A percentile compares a stretch with the other conserved stretches of the same genome.
Evolutionary conservation across 108 stramenopile species (phyloP).

Genomic region (Seminavis robusta): DNA sequence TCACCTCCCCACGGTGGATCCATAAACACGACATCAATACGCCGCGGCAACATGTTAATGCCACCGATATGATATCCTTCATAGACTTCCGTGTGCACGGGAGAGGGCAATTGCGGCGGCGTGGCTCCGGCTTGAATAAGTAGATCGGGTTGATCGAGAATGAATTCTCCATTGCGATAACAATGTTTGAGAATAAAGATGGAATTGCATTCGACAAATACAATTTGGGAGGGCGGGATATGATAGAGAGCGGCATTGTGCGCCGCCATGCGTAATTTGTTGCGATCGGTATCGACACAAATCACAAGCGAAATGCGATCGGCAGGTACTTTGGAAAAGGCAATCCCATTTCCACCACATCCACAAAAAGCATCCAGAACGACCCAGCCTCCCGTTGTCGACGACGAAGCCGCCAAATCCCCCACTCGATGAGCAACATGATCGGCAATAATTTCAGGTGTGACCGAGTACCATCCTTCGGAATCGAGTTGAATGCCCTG

Average conservation of each 20-base stretch:
- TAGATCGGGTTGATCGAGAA: slow-evolving; percentile 63
- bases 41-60: slow-evolving; percentile 53
- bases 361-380: slow-evolving; percentile 84
- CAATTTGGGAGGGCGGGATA: slow-evolving; percentile 67
- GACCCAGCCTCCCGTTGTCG: neutral
- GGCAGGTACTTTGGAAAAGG: slow-evolving; percentile 42
- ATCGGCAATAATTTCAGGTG: slow-evolving; percentile 78
- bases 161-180: slow-evolving; percentile 63
- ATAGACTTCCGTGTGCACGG: slow-evolving; percentile 33
- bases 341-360: slow-evolving; percentile 83
- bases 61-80: slow-evolving; percentile 77
- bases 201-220: slow-evolving; percentile 83
- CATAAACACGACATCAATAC: slow-evolving; percentile 80
- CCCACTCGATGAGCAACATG: slow-evolving; percentile 52
- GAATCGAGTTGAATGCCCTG: slow-evolving; percentile 73
- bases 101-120: slow-evolving; percentile 41
- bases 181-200: slow-evolving; percentile 67
- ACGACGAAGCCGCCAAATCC: neutral
- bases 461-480: slow-evolving; percentile 77
- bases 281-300: slow-evolving; percentile 86
- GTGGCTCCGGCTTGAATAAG: too few species aligned
- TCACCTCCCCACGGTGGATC: slow-evolving; percentile 79
- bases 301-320: slow-evolving; percentile 56
- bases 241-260: slow-evolving; percentile 91
- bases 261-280: slow-evolving; percentile 87